Base-by-base conservation (phyloP, 2,329 filamentous ascomycete genomes). In the Colletotrichum scovillei region DNA sequence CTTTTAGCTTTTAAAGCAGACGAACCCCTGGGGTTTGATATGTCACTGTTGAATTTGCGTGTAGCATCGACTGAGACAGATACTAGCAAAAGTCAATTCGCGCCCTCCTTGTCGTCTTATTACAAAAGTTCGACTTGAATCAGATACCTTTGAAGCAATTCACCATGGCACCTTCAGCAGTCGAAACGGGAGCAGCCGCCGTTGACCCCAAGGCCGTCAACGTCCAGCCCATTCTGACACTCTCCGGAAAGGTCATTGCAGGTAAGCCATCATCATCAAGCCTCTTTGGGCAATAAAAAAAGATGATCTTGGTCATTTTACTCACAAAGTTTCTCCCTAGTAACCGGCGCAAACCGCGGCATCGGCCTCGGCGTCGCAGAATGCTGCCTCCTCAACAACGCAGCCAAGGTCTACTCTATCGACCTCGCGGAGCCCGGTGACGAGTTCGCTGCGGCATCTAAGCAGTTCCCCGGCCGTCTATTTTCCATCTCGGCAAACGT, bases 311-410 rank as follows among this genome's bases (percentile, higher is more conserved):
- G 22, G 22, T 22, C 22, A 22, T 22, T 22, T 12, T 49, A 12
- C 68, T 76, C 26, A 74, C 52, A 32, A 24, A 6, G 2, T 3
- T 3, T 6, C 38, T 19, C 19, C 1, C n/a, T n/a, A 77, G 82
- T 85, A 71, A 85, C 84, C 5, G 84, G 84, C 22, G 83, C 82
- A 42, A 85, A 85, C 77, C 81, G 84, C 74, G 81, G 85, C 66
- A 86, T 86, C 57, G 85, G 84, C 8, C 81, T 86, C 3, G 85
- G 84, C n/a, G 82, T 87, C 57, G 85, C 85, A n/a, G 83, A 87
- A 74, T 82, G 84, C 66, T 86, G 84, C 74, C 80, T 87, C 8
- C 83, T 81, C 75, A 87, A 87, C 77, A 77, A 77, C 5, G 85
- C 85, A 24, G 80, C 78, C 56, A 76, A 74, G 38, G 79, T 87